Conservation (phyloP, 345 rosid species). For the Bretschneidera sinensis region DNA sequence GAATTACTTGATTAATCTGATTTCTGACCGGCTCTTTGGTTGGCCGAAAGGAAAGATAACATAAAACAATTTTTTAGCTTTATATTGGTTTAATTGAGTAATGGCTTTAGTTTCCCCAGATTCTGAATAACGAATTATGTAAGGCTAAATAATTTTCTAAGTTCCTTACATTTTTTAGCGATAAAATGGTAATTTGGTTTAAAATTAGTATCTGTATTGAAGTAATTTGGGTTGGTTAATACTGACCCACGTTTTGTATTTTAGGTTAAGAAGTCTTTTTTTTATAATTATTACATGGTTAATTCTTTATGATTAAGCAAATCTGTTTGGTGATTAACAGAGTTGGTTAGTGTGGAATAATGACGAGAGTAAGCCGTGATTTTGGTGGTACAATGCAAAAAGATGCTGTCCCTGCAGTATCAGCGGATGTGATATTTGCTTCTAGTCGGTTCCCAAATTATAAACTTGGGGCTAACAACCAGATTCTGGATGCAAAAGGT, state of each 20-base stretch:
- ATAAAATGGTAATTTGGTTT: constrained; percentile 1
- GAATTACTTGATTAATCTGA: too few relatives aligned
- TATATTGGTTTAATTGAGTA: too few relatives aligned
- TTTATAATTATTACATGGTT: constrained; percentile 11
- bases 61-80: too few relatives aligned
- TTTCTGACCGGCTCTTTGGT: too few relatives aligned
- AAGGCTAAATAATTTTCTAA: too few relatives aligned
- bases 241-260: constrained; percentile 16
- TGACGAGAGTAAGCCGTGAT: constrained; percentile 76
- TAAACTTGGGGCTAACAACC: constrained; percentile 73
- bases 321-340: constrained; percentile 21
- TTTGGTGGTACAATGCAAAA: constrained; percentile 59
- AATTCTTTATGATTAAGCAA: constrained; percentile 14
- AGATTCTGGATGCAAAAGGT: constrained; percentile 66
- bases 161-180: neutral
- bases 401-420: constrained; percentile 66
- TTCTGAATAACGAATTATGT: too few relatives aligned
- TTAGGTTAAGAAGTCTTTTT: constrained; percentile 8
- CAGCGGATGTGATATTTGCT: constrained; percentile 78
- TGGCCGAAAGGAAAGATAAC: too few relatives aligned
- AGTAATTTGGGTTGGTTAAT: constrained; percentile 14
- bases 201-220: neutral
- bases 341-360: constrained; percentile 14
- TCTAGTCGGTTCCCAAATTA: constrained; percentile 81
- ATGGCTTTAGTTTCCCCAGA: too few relatives aligned